Conservation (phyloP, 495 filamentous ascomycete species). For the Penicillium ochrochloron region DNA sequence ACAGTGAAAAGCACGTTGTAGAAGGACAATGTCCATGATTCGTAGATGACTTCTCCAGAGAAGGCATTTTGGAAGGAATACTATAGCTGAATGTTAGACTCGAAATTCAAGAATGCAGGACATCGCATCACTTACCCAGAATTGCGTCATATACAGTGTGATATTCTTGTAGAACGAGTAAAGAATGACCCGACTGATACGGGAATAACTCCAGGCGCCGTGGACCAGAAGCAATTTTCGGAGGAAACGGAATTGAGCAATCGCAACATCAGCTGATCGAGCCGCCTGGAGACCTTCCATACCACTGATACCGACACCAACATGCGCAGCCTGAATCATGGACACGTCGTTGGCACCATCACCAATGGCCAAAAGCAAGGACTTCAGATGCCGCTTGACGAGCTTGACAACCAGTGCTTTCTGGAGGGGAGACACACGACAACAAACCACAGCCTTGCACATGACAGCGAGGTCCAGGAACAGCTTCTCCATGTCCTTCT, state of each 20-base stretch:
- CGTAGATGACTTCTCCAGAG: conserved; percentile 97
- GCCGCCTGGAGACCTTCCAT: conserved; percentile 99
- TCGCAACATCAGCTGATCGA: conserved; percentile 92
- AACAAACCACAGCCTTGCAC: conserved; percentile 99
- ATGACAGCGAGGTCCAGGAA: conserved; percentile 92
- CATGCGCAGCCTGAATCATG: conserved; percentile 99
- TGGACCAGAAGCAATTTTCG: conserved; percentile 95
- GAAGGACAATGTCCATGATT: conserved; percentile 98
- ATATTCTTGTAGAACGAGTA: conserved; percentile 99
- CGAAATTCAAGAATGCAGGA: not conserved
- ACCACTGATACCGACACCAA: conserved; percentile 97
- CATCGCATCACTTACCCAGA: conserved; percentile 72
- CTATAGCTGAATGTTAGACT: conserved; percentile 51
- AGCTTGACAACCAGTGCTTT: conserved; percentile 99
- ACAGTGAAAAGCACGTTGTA: conserved; percentile 99
- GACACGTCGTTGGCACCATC: conserved; percentile 99
- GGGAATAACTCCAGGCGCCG: conserved; percentile 96
- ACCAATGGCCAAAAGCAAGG: conserved; percentile 92
- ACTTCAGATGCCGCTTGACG: conserved; percentile 92
- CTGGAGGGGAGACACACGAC: conserved; percentile 97
- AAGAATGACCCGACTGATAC: conserved; percentile 92
- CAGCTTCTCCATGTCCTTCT: conserved; percentile 89
- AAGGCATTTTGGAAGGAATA: conserved; percentile 99
- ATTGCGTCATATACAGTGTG: conserved; percentile 97
- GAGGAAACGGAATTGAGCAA: conserved; percentile 95